A percentile compares a stretch with the other conserved stretches of the same genome.
phyloP scores from a whole-genome alignment of 1,284 basidiomycete genomes.

The Ustilago curta region DNA sequence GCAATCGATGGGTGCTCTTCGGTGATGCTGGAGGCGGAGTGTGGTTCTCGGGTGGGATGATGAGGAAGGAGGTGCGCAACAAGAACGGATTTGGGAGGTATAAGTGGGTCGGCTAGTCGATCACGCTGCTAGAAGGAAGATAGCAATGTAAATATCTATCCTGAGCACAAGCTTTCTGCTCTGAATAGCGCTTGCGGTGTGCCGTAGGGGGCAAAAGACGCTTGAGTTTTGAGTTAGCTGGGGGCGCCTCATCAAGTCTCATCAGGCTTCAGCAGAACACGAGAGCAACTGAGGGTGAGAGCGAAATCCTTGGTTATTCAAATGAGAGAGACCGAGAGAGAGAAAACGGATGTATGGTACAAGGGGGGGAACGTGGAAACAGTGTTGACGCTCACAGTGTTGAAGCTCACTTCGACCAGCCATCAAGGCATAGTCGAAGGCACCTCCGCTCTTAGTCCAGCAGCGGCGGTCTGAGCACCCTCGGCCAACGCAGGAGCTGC shows the following conservation, averaged over 20 bases:
- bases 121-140: neutral
- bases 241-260: too few relatives aligned
- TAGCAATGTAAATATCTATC: too few relatives aligned
- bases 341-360: neutral
- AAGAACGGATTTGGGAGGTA: constrained; percentile 23
- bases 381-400: too few relatives aligned
- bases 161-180: too few relatives aligned
- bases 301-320: too few relatives aligned
- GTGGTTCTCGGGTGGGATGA: constrained; percentile 28
- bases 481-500: constrained; percentile 3
- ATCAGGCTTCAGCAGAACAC: too few relatives aligned
- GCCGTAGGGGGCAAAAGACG: too few relatives aligned
- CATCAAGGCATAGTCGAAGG: constrained; percentile 18
- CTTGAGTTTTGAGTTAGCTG: too few relatives aligned
- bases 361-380: neutral
- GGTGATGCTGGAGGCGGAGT: constrained; percentile 22
- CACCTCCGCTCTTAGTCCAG: constrained; percentile 5
- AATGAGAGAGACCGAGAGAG: neutral
- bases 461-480: neutral
- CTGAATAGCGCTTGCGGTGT: too few relatives aligned
- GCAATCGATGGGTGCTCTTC: constrained; percentile 29
- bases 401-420: neutral
- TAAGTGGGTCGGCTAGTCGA: constrained; percentile 9
- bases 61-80: constrained; percentile 12
- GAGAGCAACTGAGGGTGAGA: too few relatives aligned